A percentile compares a stretch with the other conserved stretches of the same genome.
Conservation (phyloP, 768 basidiomycete species). For the Boletus huronensis region DNA sequence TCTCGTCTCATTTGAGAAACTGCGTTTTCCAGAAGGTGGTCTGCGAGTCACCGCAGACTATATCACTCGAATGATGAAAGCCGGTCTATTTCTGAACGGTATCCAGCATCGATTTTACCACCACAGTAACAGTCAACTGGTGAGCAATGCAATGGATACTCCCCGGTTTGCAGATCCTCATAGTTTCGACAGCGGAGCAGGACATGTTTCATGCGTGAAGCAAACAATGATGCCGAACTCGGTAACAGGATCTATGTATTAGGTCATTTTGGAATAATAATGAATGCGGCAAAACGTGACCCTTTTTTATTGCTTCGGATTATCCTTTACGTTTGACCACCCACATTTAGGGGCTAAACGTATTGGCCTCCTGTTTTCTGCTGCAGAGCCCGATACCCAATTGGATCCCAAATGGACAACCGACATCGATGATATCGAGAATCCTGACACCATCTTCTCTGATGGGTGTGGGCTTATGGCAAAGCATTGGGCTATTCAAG, state of each 20-base stretch:
- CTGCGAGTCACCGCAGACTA: slow-evolving; percentile 52
- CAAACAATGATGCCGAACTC: slow-evolving; percentile 51
- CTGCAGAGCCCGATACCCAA: slow-evolving; percentile 54
- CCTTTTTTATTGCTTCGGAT: slow-evolving; percentile 1
- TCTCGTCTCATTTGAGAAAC: slow-evolving; percentile 47
- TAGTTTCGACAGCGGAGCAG: slow-evolving; percentile 45
- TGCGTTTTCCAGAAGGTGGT: slow-evolving; percentile 54
- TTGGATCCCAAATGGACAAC: slow-evolving; percentile 46
- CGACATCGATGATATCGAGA: slow-evolving; percentile 59
- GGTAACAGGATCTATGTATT: slow-evolving; percentile 54
- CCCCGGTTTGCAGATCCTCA: not conserved
- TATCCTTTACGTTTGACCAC: not conserved
- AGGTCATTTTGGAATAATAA: slow-evolving; percentile 59
- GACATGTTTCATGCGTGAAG: slow-evolving; percentile 60
- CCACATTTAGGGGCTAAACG: slow-evolving; percentile 56
- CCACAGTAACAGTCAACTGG: slow-evolving; percentile 69
- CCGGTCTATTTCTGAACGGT: slow-evolving; percentile 54
- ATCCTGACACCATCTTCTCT: slow-evolving; percentile 57
- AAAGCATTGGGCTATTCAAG: slow-evolving; percentile 43
- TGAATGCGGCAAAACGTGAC: slow-evolving; percentile 63
- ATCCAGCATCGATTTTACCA: slow-evolving; percentile 66
- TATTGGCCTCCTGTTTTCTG: slow-evolving; percentile 65
- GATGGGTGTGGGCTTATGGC: slow-evolving; percentile 70
- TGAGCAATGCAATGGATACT: slow-evolving; percentile 29
- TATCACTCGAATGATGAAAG: slow-evolving; percentile 49